Base-by-base conservation (phyloP, 2,329 filamentous ascomycete genomes). In the Lachnellula arida region DNA sequence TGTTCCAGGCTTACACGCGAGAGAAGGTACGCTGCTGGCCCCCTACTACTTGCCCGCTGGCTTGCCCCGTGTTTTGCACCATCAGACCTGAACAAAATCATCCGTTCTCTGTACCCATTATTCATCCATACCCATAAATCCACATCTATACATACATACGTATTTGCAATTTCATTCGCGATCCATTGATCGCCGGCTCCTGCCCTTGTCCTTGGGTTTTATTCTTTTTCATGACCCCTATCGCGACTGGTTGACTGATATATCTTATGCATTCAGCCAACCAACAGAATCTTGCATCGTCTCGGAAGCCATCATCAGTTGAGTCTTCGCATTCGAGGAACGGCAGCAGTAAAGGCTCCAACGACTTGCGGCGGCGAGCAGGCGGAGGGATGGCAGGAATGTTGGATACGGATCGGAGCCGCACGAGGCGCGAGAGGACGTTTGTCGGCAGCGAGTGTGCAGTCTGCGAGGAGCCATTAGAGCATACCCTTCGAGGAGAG, bases 371-470 rank as follows among this genome's bases (percentile, higher is more conserved):
- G 51, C 64, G 58, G 32, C 61, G 65, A 63, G 58, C 65, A 35
- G 65, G 64, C 37, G 64, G 65, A 60, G 65, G 64, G 63, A 85
- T 86, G 76, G 79, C 84, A 53, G 82, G 82, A 67, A 81, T 83
- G 72, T 82, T 91, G 77, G 85, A 87, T 67, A 78, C 87, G 51
- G 91, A 96, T 68, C 81, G 90, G 68, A 86, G 82, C 67, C 86
- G 91, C 63, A 86, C 85, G 63, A 84, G 94, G 69, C 82, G 92
- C 69, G 93, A 97, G 74, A 84, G 94, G 70, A 99, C 93, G 2
- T 97, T 97, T 74, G 89, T 97, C 53, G 94, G 94, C 46, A 91
- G 86, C 71, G 89, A 95, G 75, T 99, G 94, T 74, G 89, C 92
- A 50, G 92, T 97, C 15, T 99, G 94, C 71, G 94, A 99, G 72